phyloP scores from a whole-genome alignment of 163 green algal genomes.

The Chlamydomonas reinhardtii region DNA sequence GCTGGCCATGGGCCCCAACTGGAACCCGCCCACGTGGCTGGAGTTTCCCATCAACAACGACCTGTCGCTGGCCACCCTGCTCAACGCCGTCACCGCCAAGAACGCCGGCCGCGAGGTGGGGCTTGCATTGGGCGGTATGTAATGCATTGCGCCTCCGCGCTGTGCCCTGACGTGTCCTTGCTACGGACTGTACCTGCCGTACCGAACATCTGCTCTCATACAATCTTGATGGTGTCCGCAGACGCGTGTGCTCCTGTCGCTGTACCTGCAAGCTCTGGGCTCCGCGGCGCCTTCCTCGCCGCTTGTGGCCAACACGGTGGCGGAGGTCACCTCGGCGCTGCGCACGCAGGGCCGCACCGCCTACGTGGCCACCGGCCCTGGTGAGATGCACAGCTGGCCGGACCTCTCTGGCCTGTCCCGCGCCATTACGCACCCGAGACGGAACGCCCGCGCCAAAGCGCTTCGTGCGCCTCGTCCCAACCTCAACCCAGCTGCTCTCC shows the following conservation, averaged over 20 bases:
- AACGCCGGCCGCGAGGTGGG: background rate
- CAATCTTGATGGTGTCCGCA: conserved; percentile 3
- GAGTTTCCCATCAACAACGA: background rate
- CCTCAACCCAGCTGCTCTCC: too few species aligned
- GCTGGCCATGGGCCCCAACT: conserved; percentile 29
- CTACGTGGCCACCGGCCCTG: conserved; percentile 26
- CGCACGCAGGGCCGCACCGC: conserved; percentile 47
- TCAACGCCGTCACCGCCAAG: background rate
- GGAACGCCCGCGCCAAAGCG: too few species aligned
- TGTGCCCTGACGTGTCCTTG: too few species aligned
- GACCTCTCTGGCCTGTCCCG: too few species aligned
- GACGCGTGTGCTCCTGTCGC: background rate
- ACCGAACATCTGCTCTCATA: too few species aligned
- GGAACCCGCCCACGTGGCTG: background rate
- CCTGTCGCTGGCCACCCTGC: conserved; percentile 16
- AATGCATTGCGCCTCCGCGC: too few species aligned
- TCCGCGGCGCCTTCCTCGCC: background rate
- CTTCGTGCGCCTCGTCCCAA: background rate
- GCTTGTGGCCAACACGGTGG: background rate
- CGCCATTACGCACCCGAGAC: too few species aligned
- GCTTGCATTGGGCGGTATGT: too few species aligned
- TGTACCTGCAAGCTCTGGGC: conserved; percentile 13
- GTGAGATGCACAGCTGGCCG: too few species aligned
- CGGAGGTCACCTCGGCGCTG: conserved; percentile 17
- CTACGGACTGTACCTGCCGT: too few species aligned